phyloP scores from a whole-genome alignment of 78 protist genomes.

The Bigelowiella natans region DNA sequence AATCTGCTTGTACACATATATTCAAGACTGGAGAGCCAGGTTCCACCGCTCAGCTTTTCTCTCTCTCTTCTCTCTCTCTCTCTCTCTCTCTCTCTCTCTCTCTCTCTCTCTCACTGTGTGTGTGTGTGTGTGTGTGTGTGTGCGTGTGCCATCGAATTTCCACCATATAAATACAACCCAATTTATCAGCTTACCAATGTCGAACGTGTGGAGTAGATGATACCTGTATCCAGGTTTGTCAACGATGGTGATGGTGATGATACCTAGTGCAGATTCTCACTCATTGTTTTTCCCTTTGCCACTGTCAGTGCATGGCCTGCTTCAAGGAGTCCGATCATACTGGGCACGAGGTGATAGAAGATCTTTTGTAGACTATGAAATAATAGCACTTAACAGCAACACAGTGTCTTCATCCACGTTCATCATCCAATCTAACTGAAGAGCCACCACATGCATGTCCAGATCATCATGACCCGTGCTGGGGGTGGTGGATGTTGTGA shows the following conservation, averaged over 20 bases:
- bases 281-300: neutral
- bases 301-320: neutral
- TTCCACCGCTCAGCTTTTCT: neutral
- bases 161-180: neutral
- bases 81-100: too few relatives aligned
- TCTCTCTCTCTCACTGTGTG: too few relatives aligned
- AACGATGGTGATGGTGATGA: neutral
- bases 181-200: neutral
- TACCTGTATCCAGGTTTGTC: neutral
- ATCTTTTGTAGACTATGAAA: neutral
- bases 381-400: too few relatives aligned
- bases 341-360: neutral
- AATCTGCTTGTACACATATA: neutral
- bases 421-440: neutral
- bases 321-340: neutral
- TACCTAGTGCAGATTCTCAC: neutral
- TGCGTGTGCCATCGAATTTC: too few relatives aligned
- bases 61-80: neutral
- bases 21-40: neutral
- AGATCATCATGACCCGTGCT: neutral
- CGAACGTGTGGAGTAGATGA: neutral
- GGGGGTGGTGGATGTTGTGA: neutral
- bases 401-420: neutral
- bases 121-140: too few relatives aligned
- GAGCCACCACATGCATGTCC: neutral